Evolutionary conservation across 495 filamentous ascomycete genomes (phyloP).

Genomic region (Xylaria longipes): DNA sequence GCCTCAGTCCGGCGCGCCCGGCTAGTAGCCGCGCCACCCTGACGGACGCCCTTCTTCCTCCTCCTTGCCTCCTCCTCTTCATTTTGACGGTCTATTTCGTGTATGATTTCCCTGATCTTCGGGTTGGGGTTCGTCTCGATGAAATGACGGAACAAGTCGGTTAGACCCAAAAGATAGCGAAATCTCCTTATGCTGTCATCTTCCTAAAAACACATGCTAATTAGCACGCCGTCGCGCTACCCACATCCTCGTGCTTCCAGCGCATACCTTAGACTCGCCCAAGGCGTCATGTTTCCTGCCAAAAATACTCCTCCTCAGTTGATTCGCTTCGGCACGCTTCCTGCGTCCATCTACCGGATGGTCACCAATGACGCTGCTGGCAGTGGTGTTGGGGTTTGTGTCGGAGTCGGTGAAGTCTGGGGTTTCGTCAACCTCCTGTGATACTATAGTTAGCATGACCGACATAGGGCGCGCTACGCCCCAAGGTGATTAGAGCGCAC

Average conservation of each 20-base stretch:
- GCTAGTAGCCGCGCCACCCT: slow-evolving; percentile 83
- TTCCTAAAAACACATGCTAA: slow-evolving; percentile 62
- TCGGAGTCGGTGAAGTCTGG: slow-evolving; percentile 91
- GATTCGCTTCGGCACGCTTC: slow-evolving; percentile 81
- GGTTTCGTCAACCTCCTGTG: slow-evolving; percentile 75
- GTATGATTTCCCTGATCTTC: slow-evolving; percentile 87
- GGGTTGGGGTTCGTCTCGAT: slow-evolving; percentile 97
- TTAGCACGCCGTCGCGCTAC: slow-evolving; percentile 30
- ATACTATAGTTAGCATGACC: slow-evolving; percentile 1
- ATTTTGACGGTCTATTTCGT: slow-evolving; percentile 91
- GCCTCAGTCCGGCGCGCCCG: slow-evolving; percentile 90
- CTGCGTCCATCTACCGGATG: slow-evolving; percentile 76
- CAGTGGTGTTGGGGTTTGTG: slow-evolving; percentile 89
- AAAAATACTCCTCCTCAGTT: slow-evolving; percentile 86
- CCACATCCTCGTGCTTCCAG: background rate
- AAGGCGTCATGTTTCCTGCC: slow-evolving; percentile 92
- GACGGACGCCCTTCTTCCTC: slow-evolving; percentile 74
- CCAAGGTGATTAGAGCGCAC: slow-evolving; percentile 41
- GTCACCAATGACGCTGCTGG: slow-evolving; percentile 85
- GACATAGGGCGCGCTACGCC: background rate
- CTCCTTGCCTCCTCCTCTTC: slow-evolving; percentile 73
- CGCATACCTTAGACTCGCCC: slow-evolving; percentile 84
- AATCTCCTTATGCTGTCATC: slow-evolving; percentile 95
- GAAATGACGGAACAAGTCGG: slow-evolving; percentile 98
- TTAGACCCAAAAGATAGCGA: slow-evolving; percentile 92